A percentile compares a stretch with the other conserved stretches of the same genome.
phyloP scores from a whole-genome alignment of 345 rosid genomes.

The Euphorbia tirucalli region DNA sequence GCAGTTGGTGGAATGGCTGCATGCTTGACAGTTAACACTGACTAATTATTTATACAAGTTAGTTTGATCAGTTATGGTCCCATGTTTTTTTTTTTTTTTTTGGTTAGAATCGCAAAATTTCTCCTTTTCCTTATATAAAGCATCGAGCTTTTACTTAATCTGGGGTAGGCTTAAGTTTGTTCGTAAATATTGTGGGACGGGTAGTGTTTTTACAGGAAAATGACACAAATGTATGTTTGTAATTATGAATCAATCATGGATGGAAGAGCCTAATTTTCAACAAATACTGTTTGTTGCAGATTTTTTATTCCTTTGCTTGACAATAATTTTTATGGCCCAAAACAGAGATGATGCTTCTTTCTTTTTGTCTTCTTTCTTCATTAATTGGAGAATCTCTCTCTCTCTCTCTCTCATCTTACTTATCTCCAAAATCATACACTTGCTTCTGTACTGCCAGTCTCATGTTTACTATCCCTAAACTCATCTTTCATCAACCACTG shows the following conservation, averaged over 20 bases:
- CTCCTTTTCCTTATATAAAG: neutral
- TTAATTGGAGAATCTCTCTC: constrained; percentile 5
- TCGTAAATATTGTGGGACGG: too few species aligned
- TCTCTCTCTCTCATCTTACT: constrained; percentile 33
- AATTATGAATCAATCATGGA: neutral
- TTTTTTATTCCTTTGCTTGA: constrained; percentile 5
- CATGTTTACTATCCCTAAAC: constrained; percentile 39
- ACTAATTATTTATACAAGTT: neutral
- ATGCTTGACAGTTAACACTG: too few species aligned
- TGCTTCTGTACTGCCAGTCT: constrained; percentile 33
- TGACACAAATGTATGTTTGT: neutral
- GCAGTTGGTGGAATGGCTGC: neutral
- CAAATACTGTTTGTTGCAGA: neutral
- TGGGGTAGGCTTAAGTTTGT: too few species aligned
- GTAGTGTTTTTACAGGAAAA: neutral
- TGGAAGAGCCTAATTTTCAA: neutral
- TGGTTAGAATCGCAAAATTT: neutral
- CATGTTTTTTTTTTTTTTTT: neutral
- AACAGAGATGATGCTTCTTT: constrained; percentile 10
- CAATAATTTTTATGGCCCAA: constrained; percentile 13
- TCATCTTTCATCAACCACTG: constrained; percentile 26
- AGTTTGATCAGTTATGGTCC: constrained; percentile 1
- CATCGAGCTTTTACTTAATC: neutral
- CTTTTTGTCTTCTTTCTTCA: neutral
- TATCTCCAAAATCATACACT: constrained; percentile 21